These are phyloP conservation scores for Mimosa bimucronata DNA, from an alignment of 306 rosid species.

Conservation along the genomic window DNA sequence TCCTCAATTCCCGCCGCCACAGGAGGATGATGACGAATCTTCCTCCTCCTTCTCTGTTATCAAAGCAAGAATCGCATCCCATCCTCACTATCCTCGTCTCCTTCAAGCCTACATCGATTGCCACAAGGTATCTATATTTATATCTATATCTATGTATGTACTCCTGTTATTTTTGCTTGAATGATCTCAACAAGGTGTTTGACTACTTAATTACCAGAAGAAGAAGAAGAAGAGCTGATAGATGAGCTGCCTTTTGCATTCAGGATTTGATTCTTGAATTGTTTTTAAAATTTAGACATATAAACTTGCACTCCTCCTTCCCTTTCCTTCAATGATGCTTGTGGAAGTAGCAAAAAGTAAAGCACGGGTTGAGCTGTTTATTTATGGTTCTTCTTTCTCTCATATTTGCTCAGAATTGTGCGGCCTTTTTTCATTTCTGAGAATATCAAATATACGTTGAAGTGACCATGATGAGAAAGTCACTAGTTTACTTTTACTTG, in stretches of 20 bases:
- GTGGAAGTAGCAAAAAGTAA: too few relatives aligned
- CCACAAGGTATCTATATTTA: constrained; percentile 64
- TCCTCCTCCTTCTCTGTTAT: constrained; percentile 50
- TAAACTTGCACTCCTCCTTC: too few relatives aligned
- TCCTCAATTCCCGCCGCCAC: too few relatives aligned
- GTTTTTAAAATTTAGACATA: too few relatives aligned
- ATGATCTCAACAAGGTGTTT: background rate
- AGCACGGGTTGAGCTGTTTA: background rate
- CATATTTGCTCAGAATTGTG: background rate
- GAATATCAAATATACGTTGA: background rate
- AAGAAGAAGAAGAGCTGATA: too few relatives aligned
- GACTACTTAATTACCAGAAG: background rate
- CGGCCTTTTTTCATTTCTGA: background rate
- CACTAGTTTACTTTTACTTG: background rate
- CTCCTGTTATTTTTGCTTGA: too few relatives aligned
- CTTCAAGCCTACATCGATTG: constrained; percentile 92
- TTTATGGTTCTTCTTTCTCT: background rate
- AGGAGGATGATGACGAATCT: constrained; percentile 34
- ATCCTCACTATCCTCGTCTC: constrained; percentile 85
- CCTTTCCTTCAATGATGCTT: too few relatives aligned
- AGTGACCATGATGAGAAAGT: background rate
- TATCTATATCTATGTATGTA: too few relatives aligned
- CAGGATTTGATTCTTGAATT: too few relatives aligned
- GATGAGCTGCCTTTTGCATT: too few relatives aligned
- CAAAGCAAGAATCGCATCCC: constrained; percentile 88